Percentiles rank a stretch among this genome's conserved stretches.
phyloP scores from a whole-genome alignment of 345 rosid genomes.

The Erodium maritimum region DNA sequence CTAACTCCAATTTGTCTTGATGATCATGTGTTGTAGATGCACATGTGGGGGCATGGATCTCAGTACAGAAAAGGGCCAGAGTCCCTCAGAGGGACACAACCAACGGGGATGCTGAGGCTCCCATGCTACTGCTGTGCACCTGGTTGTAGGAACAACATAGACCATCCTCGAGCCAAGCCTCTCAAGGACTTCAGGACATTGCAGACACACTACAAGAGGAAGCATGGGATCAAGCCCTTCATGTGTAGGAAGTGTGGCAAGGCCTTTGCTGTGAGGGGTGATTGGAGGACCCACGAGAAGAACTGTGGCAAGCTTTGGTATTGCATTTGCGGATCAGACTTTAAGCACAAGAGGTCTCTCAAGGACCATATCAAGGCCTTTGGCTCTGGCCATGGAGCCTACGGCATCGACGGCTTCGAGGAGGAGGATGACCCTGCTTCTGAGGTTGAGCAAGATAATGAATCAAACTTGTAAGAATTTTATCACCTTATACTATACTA shows the following conservation, averaged over 20 bases:
- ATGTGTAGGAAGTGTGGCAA: constrained; percentile 70
- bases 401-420: constrained; percentile 36
- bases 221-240: constrained; percentile 62
- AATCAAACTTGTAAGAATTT: constrained; percentile 1
- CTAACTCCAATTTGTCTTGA: too few relatives aligned
- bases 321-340: constrained; percentile 50
- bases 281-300: constrained; percentile 72
- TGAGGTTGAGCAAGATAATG: constrained; percentile 42
- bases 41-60: constrained; percentile 64
- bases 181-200: constrained; percentile 62
- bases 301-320: constrained; percentile 62
- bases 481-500: too few relatives aligned
- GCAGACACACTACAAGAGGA: constrained; percentile 65
- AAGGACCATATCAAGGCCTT: constrained; percentile 50
- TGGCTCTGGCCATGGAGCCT: constrained; percentile 42
- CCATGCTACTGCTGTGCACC: constrained; percentile 63
- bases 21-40: constrained; percentile 27
- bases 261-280: constrained; percentile 57
- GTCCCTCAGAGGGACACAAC: constrained; percentile 57
- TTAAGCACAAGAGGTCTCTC: constrained; percentile 55
- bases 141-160: constrained; percentile 59
- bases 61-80: constrained; percentile 53
- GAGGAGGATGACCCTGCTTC: constrained; percentile 52
- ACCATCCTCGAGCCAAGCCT: constrained; percentile 60
- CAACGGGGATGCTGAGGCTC: constrained; percentile 58